phyloP scores from a whole-genome alignment of 768 basidiomycete genomes.

The Tulasnella sp. region DNA sequence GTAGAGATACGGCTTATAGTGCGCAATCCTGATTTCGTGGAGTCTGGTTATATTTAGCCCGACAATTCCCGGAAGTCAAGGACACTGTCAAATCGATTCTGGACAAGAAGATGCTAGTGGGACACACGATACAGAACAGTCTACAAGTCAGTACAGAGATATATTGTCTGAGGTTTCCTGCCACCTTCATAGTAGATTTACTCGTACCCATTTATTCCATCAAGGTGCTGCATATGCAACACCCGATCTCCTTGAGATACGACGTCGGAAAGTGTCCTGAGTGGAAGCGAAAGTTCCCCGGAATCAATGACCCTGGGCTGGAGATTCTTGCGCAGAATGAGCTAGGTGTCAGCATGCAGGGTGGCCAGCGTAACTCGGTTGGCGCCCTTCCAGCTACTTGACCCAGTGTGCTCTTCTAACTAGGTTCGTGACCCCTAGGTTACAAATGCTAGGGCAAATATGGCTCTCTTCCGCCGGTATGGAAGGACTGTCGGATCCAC shows the following conservation, averaged over 20 bases:
- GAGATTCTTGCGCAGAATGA: constrained; percentile 72
- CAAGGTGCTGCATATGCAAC: constrained; percentile 65
- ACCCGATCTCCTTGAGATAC: constrained; percentile 49
- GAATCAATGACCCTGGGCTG: no score
- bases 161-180: background rate
- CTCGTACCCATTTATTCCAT: no score
- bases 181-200: constrained; percentile 14
- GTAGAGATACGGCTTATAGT: no score
- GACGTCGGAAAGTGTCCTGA: constrained; percentile 59
- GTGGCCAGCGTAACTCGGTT: constrained; percentile 85
- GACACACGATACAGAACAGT: constrained; percentile 88
- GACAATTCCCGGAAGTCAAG: constrained; percentile 70
- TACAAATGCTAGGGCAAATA: constrained; percentile 86
- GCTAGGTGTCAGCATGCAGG: constrained; percentile 71
- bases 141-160: constrained; percentile 52
- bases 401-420: constrained; percentile 3
- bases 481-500: no score
- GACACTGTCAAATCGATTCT: constrained; percentile 63
- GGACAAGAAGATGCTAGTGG: constrained; percentile 70
- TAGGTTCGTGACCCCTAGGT: constrained; percentile 61
- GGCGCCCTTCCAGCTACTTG: constrained; percentile 24
- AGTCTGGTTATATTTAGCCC: constrained; percentile 48
- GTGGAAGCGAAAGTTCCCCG: no score
- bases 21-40: background rate
- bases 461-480: constrained; percentile 93